A percentile compares a stretch with the other conserved stretches of the same genome.
Evolutionary conservation across 768 basidiomycete species (phyloP).

Genomic region (Trametes villosa): DNA sequence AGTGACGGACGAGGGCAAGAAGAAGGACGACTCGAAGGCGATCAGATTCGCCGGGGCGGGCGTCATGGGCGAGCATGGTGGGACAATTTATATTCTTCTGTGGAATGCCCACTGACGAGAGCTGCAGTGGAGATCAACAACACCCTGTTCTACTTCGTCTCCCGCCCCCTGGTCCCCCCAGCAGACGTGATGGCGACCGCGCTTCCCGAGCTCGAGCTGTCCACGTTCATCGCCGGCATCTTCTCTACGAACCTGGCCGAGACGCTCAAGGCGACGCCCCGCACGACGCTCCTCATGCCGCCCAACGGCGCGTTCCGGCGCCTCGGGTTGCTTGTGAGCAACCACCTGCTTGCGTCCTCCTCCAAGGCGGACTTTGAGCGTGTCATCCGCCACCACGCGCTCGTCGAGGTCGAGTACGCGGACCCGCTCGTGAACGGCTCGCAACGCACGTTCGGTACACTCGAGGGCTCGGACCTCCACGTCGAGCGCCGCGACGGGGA

Average conservation of each 20-base stretch:
- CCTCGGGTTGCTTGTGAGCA: constrained; percentile 83
- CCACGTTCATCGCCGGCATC: constrained; percentile 87
- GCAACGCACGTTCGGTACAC: constrained; percentile 73
- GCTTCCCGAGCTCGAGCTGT: constrained; percentile 81
- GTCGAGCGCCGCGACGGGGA: constrained; percentile 60
- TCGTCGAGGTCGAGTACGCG: constrained; percentile 77
- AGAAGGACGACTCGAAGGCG: constrained; percentile 51
- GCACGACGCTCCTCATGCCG: constrained; percentile 84
- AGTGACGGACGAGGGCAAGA: constrained; percentile 49
- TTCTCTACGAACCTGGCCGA: constrained; percentile 87
- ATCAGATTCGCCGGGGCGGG: constrained; percentile 86
- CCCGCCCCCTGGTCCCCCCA: constrained; percentile 82
- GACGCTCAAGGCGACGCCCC: constrained; percentile 61
- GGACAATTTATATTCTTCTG: constrained; percentile 32
- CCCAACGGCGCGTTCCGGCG: constrained; percentile 87
- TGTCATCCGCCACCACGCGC: constrained; percentile 86
- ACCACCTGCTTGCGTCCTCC: constrained; percentile 79
- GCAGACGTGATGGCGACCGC: constrained; percentile 80
- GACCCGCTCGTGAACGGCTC: constrained; percentile 63
- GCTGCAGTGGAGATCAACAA: constrained; percentile 70
- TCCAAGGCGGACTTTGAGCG: constrained; percentile 81
- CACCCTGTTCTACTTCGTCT: constrained; percentile 87
- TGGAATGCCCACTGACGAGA: constrained; percentile 14
- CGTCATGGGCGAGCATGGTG: constrained; percentile 77
- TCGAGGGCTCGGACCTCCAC: constrained; percentile 85